Base-by-base conservation (phyloP, 2,329 filamentous ascomycete genomes). In the Fusarium pseudoanthophilum region DNA sequence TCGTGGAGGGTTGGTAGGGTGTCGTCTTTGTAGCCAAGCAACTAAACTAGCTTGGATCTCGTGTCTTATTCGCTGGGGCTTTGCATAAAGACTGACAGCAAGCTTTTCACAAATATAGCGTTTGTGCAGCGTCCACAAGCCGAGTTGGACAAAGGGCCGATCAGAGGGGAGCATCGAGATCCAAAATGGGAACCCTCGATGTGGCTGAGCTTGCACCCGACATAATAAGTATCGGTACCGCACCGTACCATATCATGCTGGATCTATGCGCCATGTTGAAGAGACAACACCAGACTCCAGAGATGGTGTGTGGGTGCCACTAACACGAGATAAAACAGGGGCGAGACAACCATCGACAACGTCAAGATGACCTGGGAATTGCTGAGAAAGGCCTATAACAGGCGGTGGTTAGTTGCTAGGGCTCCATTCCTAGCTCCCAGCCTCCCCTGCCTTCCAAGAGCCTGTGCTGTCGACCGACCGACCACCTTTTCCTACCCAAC, bases 241-340 rank as follows among this genome's bases (percentile, higher is more conserved):
- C 42, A 58, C 63, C 15, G 18, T 36, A 48, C 63, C 14, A 24
- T 57, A 24, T 40, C 61, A 26, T 40, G 39, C 60, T 39, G 53
- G 49, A 57, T 24, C n/a, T 28, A 46, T 46, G 43, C 18, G 43
- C 24, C 30, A 32, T 64, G 59, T 48, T 48, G 36, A 52, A 48
- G 64, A 53, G 48, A 45, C 34, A 48, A 60, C 39, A 32, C 37
- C 48, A 42, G 71, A 60, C 39, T 28, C 37, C 48, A 42, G 71
- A 74, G 77, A 74, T 74, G 79, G 79, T 80, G 79, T 78, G 78
- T 69, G 64, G 73, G 76, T 72, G 74, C 78, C 77, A 79, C 79
- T 71, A 79, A 80, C 78, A 80, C 79, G 79, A 79, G 77, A 75
- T 67, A 72, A 72, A 70, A 66, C 67, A 77, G 67, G 67, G 73